Base-by-base conservation (phyloP, 306 rosid species). In the Quercus variabilis region DNA sequence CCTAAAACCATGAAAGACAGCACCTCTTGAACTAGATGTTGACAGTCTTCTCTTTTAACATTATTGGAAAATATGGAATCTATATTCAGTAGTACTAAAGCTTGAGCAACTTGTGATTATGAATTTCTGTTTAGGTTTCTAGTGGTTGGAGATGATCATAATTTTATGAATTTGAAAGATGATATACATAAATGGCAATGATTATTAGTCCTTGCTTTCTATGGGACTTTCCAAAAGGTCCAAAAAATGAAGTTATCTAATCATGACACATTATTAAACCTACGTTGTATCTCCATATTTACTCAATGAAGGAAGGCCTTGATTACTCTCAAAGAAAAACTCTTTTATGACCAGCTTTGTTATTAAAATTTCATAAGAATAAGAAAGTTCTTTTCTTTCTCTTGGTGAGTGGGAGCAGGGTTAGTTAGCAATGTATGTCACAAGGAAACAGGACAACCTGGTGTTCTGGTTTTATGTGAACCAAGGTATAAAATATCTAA, bases 361-460 rank as follows among this genome's bases (percentile, higher is more conserved):
- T 73, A 76, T 82, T 31, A 77, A 80, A 62, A 31, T 1, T 67
- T 18, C 43, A 31, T 67, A 5, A 67, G 12, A 67, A 19, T 67
- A 28, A 30, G 46, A 18, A 23, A 59, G 46, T 70, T 64, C 33
- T 76, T 52, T 43, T 20, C 8, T 46, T 69, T 63, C 69, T 55
- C 23, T 68, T 25, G 69, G 76, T 76, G 76, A 75, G 60, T 74
- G 46, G 31, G 63, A 55, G 76, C 56, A 69, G 23, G 79, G 74
- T 83, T 72, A 82, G 81, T 82, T 82, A 87, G 83, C 87, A 72
- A 43, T 71, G 81, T 55, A 67, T 78, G 86, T 55, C 56, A 59
- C 52, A 56, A 78, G 88, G 88, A 84, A 81, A 75, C 90, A 89
- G 72, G 80, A 85, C 89, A 89, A 74, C 81, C 78, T 84, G 86